phyloP scores from a whole-genome alignment of 176 grass and related monocot genomes.

The Alopecurus myosuroides region DNA sequence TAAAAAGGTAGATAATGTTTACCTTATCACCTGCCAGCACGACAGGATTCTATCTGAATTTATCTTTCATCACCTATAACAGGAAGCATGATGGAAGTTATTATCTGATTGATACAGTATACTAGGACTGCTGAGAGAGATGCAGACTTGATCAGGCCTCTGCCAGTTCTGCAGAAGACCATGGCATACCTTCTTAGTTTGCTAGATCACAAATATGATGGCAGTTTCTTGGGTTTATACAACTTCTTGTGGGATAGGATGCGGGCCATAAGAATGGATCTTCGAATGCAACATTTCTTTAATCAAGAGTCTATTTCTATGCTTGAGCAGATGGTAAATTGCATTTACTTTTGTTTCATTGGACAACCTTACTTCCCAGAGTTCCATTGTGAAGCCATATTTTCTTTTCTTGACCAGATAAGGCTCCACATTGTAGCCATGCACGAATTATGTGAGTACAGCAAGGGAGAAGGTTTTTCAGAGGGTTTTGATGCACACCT shows the following conservation, averaged over 20 bases:
- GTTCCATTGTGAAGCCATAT: conserved; percentile 3
- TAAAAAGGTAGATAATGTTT: conserved; percentile 68
- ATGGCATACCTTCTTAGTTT: conserved; percentile 89
- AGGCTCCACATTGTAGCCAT: conserved; percentile 92
- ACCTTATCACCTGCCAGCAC: conserved; percentile 38
- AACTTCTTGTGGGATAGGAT: conserved; percentile 99
- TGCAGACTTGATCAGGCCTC: conserved; percentile 84
- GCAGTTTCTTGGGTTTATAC: conserved; percentile 80
- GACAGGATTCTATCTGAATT: conserved; percentile 41
- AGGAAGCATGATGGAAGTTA: conserved; percentile 42
- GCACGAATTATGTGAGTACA: conserved; percentile 92
- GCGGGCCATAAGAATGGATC: conserved; percentile 97
- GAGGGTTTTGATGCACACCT: conserved; percentile 97
- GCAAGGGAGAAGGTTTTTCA: conserved; percentile 89
- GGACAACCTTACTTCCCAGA: background rate
- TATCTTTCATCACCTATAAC: conserved; percentile 40
- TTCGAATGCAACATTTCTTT: conserved; percentile 98
- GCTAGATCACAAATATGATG: conserved; percentile 70
- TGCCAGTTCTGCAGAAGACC: conserved; percentile 83
- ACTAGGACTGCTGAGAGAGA: conserved; percentile 90
- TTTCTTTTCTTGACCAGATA: conserved; percentile 55
- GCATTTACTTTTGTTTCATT: conserved; percentile 20
- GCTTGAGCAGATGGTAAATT: conserved; percentile 98
- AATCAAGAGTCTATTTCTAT: conserved; percentile 74
- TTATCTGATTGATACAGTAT: conserved; percentile 83